Evolutionary conservation across 495 filamentous ascomycete genomes (phyloP).

Genomic region (Cudoniella acicularis): DNA sequence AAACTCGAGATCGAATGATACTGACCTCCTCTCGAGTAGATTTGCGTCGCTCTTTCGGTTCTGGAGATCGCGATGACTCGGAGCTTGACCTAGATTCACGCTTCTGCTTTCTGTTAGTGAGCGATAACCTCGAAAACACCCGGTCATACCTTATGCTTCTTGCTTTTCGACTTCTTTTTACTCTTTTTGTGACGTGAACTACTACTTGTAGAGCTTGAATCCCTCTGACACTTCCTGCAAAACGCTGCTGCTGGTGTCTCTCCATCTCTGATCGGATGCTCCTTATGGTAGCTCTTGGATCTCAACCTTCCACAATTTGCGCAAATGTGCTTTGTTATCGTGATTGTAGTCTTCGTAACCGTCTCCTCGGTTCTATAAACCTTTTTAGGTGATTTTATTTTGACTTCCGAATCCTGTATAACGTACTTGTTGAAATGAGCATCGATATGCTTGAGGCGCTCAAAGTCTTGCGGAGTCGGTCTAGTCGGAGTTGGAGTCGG

Average conservation of each 20-base stretch:
- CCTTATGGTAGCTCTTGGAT: constrained; percentile 25
- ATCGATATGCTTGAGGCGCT: constrained; percentile 13
- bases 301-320: constrained; percentile 27
- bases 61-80: constrained; percentile 1
- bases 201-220: constrained; percentile 20
- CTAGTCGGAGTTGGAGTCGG: not conserved
- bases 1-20: not conserved
- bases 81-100: not conserved
- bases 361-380: not conserved
- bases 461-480: constrained; percentile 9
- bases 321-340: constrained; percentile 29
- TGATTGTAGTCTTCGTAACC: constrained; percentile 15
- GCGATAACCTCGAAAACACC: not conserved
- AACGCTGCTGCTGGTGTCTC: constrained; percentile 24
- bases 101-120: constrained; percentile 1
- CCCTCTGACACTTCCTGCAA: constrained; percentile 27
- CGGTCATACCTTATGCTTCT: not conserved
- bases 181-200: not conserved
- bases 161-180: constrained; percentile 8
- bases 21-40: not conserved
- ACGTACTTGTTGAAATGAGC: constrained; percentile 8
- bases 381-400: not conserved
- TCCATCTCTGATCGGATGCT: constrained; percentile 25
- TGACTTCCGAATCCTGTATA: not conserved
- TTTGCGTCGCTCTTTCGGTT: not conserved